Evolutionary conservation across 2,329 filamentous ascomycete genomes (phyloP).

Genomic region (Claviceps sp.): DNA sequence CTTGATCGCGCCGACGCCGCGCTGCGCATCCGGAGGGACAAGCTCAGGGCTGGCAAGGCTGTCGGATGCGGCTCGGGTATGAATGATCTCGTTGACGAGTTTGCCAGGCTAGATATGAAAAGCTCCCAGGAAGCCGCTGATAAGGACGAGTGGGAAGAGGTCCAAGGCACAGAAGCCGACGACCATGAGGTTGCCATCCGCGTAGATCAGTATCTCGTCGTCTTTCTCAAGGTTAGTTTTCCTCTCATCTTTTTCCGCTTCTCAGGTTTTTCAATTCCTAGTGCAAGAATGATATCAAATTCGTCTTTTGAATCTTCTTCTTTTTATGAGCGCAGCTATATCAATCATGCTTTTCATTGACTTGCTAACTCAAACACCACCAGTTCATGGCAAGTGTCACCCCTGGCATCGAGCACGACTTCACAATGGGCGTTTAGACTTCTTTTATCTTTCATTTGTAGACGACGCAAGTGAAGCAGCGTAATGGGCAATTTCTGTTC

Average conservation of each 20-base stretch:
- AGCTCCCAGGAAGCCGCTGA: slow-evolving; percentile 37
- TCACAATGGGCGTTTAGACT: slow-evolving; percentile 78
- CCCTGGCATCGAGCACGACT: slow-evolving; percentile 94
- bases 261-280: no score
- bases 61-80: slow-evolving; percentile 44
- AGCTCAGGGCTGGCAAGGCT: slow-evolving; percentile 49
- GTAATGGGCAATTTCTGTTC: no score
- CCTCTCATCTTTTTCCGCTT: no score
- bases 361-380: not conserved
- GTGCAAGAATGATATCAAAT: no score
- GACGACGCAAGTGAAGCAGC: not conserved
- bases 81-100: slow-evolving; percentile 76
- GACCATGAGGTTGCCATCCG: slow-evolving; percentile 66
- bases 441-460: no score
- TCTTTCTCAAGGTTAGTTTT: slow-evolving; percentile 60
- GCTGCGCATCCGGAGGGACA: slow-evolving; percentile 75
- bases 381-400: slow-evolving; percentile 79
- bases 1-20: slow-evolving; percentile 91
- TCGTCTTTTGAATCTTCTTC: not conserved
- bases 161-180: slow-evolving; percentile 46
- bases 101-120: slow-evolving; percentile 49
- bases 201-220: slow-evolving; percentile 79
- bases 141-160: slow-evolving; percentile 53
- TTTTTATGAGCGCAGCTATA: not conserved
- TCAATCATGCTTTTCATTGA: not conserved